Percentiles rank a stretch among this genome's conserved stretches.
phyloP scores from a whole-genome alignment of 2,329 filamentous ascomycete genomes.

The Rhynchosporium agropyri region DNA sequence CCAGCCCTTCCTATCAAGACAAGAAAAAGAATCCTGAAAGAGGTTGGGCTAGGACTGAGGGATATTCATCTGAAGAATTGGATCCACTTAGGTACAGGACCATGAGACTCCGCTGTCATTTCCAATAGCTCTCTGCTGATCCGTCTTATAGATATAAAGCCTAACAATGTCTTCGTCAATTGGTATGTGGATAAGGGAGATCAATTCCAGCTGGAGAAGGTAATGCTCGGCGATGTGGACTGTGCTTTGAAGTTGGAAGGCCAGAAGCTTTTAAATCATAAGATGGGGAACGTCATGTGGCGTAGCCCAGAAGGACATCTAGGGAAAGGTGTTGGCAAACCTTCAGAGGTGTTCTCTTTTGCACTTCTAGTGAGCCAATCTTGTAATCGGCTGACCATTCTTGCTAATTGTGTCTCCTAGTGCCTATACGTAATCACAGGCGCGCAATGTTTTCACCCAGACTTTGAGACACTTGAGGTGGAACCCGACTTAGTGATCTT shows the following conservation, averaged over 20 bases:
- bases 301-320: slow-evolving; percentile 26
- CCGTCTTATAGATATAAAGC: slow-evolving; percentile 10
- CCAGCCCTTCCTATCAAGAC: slow-evolving; percentile 8
- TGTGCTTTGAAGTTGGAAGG: slow-evolving; percentile 25
- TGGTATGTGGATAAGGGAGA: slow-evolving; percentile 11
- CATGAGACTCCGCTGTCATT: slow-evolving; percentile 10
- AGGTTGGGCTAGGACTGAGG: slow-evolving; percentile 19
- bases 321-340: slow-evolving; percentile 28
- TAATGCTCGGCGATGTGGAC: slow-evolving; percentile 5
- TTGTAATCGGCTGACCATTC: slow-evolving; percentile 5
- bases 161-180: slow-evolving; percentile 12
- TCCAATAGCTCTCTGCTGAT: slow-evolving; percentile 16
- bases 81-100: slow-evolving; percentile 26
- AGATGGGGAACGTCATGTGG: slow-evolving; percentile 31
- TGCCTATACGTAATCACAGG: slow-evolving; percentile 38
- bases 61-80: slow-evolving; percentile 26
- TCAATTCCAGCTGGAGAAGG: slow-evolving; percentile 11
- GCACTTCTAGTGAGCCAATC: slow-evolving; percentile 26
- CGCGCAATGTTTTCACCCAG: slow-evolving; percentile 35
- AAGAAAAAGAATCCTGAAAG: slow-evolving; percentile 12
- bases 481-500: slow-evolving; percentile 40
- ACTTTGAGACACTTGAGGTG: slow-evolving; percentile 36
- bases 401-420: slow-evolving; percentile 25
- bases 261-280: slow-evolving; percentile 21
- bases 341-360: slow-evolving; percentile 30